Percentiles rank a stretch among this genome's conserved stretches.
These are phyloP conservation scores for Phascolomyces articulosus DNA, from an alignment of 371 early-diverging fungal species.

Conservation along the genomic window DNA sequence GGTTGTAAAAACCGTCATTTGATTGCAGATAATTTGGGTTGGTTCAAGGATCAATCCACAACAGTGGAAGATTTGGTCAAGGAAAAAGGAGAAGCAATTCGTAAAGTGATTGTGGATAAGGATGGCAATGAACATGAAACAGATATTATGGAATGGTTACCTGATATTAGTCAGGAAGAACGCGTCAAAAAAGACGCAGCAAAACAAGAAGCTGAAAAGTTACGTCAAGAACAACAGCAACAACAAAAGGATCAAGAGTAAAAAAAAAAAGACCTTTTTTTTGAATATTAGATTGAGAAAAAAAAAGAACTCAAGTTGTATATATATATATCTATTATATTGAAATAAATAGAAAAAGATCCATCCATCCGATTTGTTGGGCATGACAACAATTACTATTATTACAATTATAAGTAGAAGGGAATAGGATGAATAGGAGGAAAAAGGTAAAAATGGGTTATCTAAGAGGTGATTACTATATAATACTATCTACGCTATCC, in stretches of 20 bases:
- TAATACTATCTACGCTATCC: too few relatives aligned
- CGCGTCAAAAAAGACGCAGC: constrained; percentile 34
- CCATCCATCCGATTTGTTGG: too few relatives aligned
- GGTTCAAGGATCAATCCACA: constrained; percentile 76
- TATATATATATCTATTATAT: too few relatives aligned
- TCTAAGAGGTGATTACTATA: too few relatives aligned
- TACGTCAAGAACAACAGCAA: constrained; percentile 13
- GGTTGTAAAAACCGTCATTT: constrained; percentile 90
- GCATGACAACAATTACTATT: too few relatives aligned
- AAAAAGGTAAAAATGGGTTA: too few relatives aligned
- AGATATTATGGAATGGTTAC: constrained; percentile 51
- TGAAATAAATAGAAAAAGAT: too few relatives aligned
- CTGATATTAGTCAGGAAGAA: constrained; percentile 46
- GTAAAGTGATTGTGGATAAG: constrained; percentile 47
- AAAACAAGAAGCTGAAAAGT: constrained; percentile 28
- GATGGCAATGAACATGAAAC: constrained; percentile 30
- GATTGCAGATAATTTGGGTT: constrained; percentile 96
- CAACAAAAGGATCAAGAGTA: constrained; percentile 12
- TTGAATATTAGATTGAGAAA: background rate
- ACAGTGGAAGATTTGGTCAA: constrained; percentile 85
- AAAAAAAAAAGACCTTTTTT: background rate
- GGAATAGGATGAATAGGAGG: too few relatives aligned
- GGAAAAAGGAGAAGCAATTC: constrained; percentile 80
- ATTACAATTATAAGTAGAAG: too few relatives aligned
- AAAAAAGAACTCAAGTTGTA: background rate